Conservation (phyloP, 306 rosid species). For the Glycine latifolia region DNA sequence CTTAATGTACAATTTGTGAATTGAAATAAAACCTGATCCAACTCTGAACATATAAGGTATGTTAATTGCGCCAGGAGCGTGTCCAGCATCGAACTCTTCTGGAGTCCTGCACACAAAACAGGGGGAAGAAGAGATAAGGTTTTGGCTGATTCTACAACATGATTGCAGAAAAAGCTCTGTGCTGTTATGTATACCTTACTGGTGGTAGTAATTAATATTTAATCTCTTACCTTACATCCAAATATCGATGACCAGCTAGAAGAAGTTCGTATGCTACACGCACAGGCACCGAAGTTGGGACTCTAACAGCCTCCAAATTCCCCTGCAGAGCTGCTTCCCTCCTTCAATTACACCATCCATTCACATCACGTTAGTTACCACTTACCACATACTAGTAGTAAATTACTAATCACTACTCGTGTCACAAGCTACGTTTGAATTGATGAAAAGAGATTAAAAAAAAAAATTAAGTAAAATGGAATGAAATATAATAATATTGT, state of each 20-base stretch:
- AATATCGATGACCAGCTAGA: conserved; percentile 88
- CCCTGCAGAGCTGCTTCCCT: conserved; percentile 54
- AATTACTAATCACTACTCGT: neutral
- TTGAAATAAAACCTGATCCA: conserved; percentile 71
- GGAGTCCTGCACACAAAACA: conserved; percentile 60
- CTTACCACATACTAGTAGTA: too few relatives aligned
- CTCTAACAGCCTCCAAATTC: conserved; percentile 59
- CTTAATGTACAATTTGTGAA: too few relatives aligned
- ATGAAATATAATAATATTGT: neutral
- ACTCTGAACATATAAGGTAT: conserved; percentile 78
- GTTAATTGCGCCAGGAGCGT: conserved; percentile 77
- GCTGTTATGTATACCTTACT: too few relatives aligned
- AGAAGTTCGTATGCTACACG: conserved; percentile 86
- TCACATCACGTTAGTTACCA: too few relatives aligned
- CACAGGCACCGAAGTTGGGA: conserved; percentile 86
- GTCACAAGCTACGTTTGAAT: neutral
- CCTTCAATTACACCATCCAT: conserved; percentile 44
- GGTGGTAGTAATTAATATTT: neutral
- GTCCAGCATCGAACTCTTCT: conserved; percentile 80
- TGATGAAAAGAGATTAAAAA: neutral
- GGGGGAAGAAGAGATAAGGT: neutral
- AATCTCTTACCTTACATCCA: conserved; percentile 78
- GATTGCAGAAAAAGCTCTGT: neutral
- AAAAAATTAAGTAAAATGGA: too few relatives aligned
- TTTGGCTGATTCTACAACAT: conserved; percentile 3